phyloP scores from a whole-genome alignment of 2,329 filamentous ascomycete species.

The Ceratocystis huliohia region DNA sequence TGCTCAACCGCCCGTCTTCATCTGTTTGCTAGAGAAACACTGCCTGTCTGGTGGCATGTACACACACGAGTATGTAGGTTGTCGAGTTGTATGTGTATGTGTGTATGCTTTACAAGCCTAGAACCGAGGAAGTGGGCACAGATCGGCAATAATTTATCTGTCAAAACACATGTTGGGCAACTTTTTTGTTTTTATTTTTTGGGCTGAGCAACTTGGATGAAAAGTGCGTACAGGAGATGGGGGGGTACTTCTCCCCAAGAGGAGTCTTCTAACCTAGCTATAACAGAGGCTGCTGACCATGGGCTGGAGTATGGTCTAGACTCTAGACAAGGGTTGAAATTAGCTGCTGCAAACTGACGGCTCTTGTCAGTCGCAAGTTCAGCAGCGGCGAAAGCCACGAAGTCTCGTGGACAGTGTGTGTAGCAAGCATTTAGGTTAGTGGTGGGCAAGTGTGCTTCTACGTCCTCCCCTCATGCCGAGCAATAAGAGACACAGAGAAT shows the following conservation, averaged over 20 bases:
- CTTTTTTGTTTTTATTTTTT: too few species aligned
- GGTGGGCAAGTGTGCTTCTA: too few species aligned
- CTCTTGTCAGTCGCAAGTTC: constrained; percentile 3
- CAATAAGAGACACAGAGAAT: too few species aligned
- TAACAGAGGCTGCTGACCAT: not conserved
- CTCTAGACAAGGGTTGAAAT: constrained; percentile 2
- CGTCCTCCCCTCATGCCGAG: too few species aligned
- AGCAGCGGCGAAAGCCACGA: not conserved
- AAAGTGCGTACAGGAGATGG: too few species aligned
- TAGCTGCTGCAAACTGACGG: not conserved
- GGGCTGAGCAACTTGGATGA: too few species aligned
- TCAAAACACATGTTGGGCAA: not conserved
- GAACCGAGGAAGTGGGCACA: not conserved
- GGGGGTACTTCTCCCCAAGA: too few species aligned
- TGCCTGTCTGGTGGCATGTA: not conserved
- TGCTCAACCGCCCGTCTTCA: too few species aligned
- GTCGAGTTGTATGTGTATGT: not conserved
- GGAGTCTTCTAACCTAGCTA: too few species aligned
- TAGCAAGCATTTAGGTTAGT: too few species aligned
- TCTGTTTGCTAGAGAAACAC: not conserved
- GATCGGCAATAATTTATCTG: not conserved
- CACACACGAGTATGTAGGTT: not conserved
- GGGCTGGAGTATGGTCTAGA: not conserved
- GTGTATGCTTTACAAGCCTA: not conserved
- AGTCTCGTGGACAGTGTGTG: too few species aligned